These are phyloP conservation scores for Phlebiopsis flavidoalba DNA, from an alignment of 768 basidiomycete genomes.

Conservation along the genomic window DNA sequence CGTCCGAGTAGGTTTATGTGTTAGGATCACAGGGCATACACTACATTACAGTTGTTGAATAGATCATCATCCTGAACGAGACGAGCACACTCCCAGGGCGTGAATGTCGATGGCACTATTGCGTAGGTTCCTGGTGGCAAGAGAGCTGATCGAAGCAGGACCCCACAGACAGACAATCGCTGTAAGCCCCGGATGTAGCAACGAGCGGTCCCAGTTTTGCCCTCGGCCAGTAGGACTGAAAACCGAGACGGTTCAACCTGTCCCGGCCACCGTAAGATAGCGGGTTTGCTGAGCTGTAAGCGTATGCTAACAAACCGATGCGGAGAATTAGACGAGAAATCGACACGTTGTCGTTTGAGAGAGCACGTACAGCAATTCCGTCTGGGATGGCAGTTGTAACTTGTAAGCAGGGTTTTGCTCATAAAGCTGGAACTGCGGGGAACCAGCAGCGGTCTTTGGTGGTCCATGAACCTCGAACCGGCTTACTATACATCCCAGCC, in stretches of 20 bases:
- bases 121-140: slow-evolving; percentile 64
- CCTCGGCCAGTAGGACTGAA: slow-evolving; percentile 33
- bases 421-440: slow-evolving; percentile 65
- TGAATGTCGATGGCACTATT: slow-evolving; percentile 69
- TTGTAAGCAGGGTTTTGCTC: slow-evolving; percentile 64
- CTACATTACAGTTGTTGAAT: slow-evolving; percentile 27
- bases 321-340: not conserved
- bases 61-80: slow-evolving; percentile 60
- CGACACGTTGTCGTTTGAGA: not conserved
- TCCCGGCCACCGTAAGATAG: slow-evolving; percentile 38
- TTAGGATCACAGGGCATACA: not conserved
- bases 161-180: slow-evolving; percentile 72
- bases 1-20: too few relatives aligned
- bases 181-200: slow-evolving; percentile 75
- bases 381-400: slow-evolving; percentile 43
- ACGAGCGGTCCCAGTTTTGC: slow-evolving; percentile 36
- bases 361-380: slow-evolving; percentile 52
- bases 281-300: slow-evolving; percentile 48
- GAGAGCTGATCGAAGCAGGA: slow-evolving; percentile 47
- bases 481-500: slow-evolving; percentile 81
- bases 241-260: slow-evolving; percentile 63
- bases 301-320: slow-evolving; percentile 66
- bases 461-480: slow-evolving; percentile 63
- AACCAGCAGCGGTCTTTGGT: slow-evolving; percentile 55
- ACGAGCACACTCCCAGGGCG: slow-evolving; percentile 48